Evolutionary conservation across 192 early-diverging fungal genomes (phyloP).

Genomic region (Globomyces pollinis-pini): DNA sequence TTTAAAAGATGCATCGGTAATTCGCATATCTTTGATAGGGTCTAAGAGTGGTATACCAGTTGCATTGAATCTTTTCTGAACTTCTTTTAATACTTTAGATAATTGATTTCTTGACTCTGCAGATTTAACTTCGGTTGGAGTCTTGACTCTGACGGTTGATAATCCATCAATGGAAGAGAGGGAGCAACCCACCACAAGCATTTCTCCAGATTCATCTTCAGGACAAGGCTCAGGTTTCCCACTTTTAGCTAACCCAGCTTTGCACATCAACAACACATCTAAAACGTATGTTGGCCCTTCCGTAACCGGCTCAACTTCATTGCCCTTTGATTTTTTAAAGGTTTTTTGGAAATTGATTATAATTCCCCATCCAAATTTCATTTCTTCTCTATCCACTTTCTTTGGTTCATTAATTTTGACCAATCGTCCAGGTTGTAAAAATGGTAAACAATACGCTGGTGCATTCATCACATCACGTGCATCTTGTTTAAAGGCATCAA

Average conservation of each 20-base stretch:
- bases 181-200: slow-evolving; percentile 69
- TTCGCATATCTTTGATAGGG: slow-evolving; percentile 81
- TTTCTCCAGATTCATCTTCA: slow-evolving; percentile 48
- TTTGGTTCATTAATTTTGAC: slow-evolving; percentile 46
- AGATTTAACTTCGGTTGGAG: slow-evolving; percentile 64
- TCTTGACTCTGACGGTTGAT: slow-evolving; percentile 63
- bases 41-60: slow-evolving; percentile 79
- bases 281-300: slow-evolving; percentile 63
- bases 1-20: slow-evolving; percentile 50
- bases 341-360: slow-evolving; percentile 67
- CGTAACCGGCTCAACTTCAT: slow-evolving; percentile 17
- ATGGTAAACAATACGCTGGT: slow-evolving; percentile 73
- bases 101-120: slow-evolving; percentile 48
- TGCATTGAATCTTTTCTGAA: slow-evolving; percentile 56
- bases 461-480: slow-evolving; percentile 71
- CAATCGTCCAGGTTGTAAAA: slow-evolving; percentile 78
- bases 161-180: slow-evolving; percentile 66
- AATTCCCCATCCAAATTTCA: slow-evolving; percentile 91
- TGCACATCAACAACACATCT: slow-evolving; percentile 80
- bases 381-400: slow-evolving; percentile 16
- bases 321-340: slow-evolving; percentile 13
- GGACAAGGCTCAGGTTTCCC: slow-evolving; percentile 50
- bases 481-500: slow-evolving; percentile 56
- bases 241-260: slow-evolving; percentile 35
- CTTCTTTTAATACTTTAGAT: slow-evolving; percentile 60